Conservation (phyloP, 208 protist species). For the Kentomonas sorsogonicus region DNA sequence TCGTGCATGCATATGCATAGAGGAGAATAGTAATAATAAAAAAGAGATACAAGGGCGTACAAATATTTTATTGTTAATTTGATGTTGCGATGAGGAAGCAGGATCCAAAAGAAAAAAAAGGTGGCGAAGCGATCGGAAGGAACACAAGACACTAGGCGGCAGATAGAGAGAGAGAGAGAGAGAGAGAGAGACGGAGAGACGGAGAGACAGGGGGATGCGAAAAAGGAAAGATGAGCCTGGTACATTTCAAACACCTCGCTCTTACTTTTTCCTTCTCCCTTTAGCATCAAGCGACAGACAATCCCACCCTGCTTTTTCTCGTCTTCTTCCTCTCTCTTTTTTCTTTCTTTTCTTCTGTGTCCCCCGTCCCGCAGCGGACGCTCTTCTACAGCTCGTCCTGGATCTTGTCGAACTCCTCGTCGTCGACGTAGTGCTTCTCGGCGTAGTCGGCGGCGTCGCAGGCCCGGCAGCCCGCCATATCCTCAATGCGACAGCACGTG, state of each 20-base stretch:
- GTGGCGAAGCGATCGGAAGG: not conserved
- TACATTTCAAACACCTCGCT: not conserved
- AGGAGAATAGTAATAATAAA: not conserved
- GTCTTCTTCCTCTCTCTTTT: not conserved
- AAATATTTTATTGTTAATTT: too few relatives aligned
- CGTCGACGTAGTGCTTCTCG: constrained; percentile 9
- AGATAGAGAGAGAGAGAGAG: not conserved
- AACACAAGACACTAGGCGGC: not conserved
- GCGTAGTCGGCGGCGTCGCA: constrained; percentile 17
- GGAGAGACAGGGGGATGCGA: not conserved
- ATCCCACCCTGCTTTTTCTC: not conserved
- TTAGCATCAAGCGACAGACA: too few relatives aligned
- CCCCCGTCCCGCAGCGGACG: too few relatives aligned
- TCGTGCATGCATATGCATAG: not conserved
- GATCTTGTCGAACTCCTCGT: constrained; percentile 7
- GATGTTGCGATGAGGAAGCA: too few relatives aligned
- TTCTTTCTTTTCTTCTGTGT: constrained; percentile 7
- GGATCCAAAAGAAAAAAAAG: too few relatives aligned
- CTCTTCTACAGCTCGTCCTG: too few relatives aligned
- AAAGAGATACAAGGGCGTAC: too few relatives aligned
- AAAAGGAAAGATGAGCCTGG: not conserved
- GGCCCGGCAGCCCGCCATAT: constrained; percentile 12
- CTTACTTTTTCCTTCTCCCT: too few relatives aligned
- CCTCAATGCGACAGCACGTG: constrained; percentile 20
- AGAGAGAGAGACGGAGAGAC: constrained; percentile 11